A percentile compares a stretch with the other conserved stretches of the same genome.
These are phyloP conservation scores for Ustilago trichophora DNA, from an alignment of 1,284 basidiomycete genomes.

Conservation along the genomic window DNA sequence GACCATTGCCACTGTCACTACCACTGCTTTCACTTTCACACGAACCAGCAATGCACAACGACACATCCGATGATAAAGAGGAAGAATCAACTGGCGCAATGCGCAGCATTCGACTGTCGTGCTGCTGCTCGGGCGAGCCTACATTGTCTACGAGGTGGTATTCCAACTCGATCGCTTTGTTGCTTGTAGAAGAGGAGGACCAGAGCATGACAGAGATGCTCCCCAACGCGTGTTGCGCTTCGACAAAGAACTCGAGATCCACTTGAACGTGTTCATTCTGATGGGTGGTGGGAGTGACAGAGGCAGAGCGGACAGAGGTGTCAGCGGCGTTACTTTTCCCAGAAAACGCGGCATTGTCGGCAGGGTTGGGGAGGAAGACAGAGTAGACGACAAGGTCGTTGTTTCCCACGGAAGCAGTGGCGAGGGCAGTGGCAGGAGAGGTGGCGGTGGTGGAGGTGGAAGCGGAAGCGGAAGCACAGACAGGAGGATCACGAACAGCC, in stretches of 20 bases:
- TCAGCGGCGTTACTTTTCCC: conserved; percentile 20
- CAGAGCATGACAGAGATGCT: conserved; percentile 36
- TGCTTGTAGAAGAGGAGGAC: neutral
- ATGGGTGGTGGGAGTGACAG: neutral
- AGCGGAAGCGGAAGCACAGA: conserved; percentile 1
- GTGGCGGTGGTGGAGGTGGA: neutral
- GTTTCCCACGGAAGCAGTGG: conserved; percentile 1
- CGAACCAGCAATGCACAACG: neutral
- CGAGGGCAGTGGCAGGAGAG: conserved; percentile 6
- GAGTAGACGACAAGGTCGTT: conserved; percentile 8
- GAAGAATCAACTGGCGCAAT: conserved; percentile 6
- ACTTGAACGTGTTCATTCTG: conserved; percentile 12
- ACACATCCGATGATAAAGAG: neutral
- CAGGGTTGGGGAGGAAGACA: neutral
- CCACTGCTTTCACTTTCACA: conserved; percentile 9
- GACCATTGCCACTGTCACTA: conserved; percentile 3
- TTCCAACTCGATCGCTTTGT: conserved; percentile 13
- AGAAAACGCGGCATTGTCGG: neutral
- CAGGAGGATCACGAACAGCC: conserved; percentile 5
- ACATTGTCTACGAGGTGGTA: conserved; percentile 6
- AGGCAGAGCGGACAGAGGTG: conserved; percentile 5
- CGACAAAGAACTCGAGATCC: conserved; percentile 38
- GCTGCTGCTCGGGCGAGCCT: neutral
- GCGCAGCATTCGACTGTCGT: conserved; percentile 4
- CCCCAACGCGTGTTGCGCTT: conserved; percentile 38